Evolutionary conservation across 83 land plant genomes (phyloP).

Genomic region (Thuja plicata): DNA sequence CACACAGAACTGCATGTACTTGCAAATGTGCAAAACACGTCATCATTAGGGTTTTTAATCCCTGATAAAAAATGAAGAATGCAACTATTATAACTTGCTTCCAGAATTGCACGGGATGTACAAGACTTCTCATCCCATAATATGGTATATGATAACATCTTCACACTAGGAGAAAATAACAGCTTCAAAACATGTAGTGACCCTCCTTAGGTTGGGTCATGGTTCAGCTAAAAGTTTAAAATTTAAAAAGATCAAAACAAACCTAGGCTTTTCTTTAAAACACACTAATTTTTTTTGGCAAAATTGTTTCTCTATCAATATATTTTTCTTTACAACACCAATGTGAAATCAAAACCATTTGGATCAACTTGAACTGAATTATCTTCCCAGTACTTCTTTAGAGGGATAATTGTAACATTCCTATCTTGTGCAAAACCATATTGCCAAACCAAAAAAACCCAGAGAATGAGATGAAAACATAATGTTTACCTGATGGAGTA

Average conservation of each 20-base stretch:
- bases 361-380: constrained; percentile 3
- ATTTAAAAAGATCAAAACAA: background rate
- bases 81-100: background rate
- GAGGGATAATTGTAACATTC: background rate
- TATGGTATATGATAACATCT: background rate
- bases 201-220: background rate
- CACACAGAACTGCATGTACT: background rate
- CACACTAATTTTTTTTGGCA: background rate
- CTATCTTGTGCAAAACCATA: background rate
- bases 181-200: background rate
- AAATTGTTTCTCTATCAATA: background rate
- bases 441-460: background rate
- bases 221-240: background rate
- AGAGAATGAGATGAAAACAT: background rate
- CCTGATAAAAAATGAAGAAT: background rate
- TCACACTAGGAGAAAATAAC: background rate
- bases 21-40: background rate
- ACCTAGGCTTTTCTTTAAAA: background rate
- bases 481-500: constrained; percentile 42
- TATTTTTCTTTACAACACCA: background rate
- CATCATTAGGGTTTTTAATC: background rate
- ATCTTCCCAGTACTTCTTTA: background rate
- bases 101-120: background rate
- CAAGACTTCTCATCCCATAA: background rate
- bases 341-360: constrained; percentile 2